Evolutionary conservation across 2,329 filamentous ascomycete species (phyloP).

Genomic region (Stagonosporopsis cucurbitacearum): DNA sequence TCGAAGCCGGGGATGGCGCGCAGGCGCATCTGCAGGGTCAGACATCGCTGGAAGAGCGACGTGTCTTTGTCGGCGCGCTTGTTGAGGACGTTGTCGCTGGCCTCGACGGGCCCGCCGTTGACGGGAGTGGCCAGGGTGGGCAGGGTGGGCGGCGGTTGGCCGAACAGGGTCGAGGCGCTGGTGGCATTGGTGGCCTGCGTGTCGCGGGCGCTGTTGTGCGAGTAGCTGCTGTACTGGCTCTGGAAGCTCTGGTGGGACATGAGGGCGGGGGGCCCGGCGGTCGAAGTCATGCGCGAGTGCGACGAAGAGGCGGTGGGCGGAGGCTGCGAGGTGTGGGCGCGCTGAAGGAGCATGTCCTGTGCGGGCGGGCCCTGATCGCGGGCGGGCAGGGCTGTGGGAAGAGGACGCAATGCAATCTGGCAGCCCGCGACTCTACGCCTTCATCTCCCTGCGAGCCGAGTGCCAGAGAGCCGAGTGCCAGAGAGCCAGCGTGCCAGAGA

Average conservation of each 20-base stretch:
- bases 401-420: background rate
- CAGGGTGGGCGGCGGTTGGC: slow-evolving; percentile 40
- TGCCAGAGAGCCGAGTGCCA: slow-evolving; percentile 4
- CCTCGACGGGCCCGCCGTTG: slow-evolving; percentile 69
- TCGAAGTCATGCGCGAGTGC: slow-evolving; percentile 45
- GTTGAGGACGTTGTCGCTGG: slow-evolving; percentile 95
- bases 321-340: slow-evolving; percentile 34
- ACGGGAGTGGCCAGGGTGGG: slow-evolving; percentile 46
- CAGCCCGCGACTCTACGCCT: slow-evolving; percentile 19
- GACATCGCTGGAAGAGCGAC: slow-evolving; percentile 94
- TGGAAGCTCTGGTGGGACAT: slow-evolving; percentile 55
- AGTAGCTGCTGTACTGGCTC: slow-evolving; percentile 56
- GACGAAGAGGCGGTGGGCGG: slow-evolving; percentile 28
- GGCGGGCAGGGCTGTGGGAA: background rate
- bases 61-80: slow-evolving; percentile 89
- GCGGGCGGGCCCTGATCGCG: background rate
- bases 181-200: slow-evolving; percentile 58
- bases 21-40: slow-evolving; percentile 81
- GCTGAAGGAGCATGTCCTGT: slow-evolving; percentile 14
- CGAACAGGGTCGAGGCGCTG: slow-evolving; percentile 54
- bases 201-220: slow-evolving; percentile 54
- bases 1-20: slow-evolving; percentile 85
- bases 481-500: slow-evolving; percentile 6
- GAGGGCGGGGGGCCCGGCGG: slow-evolving; percentile 47
- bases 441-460: slow-evolving; percentile 34